These are phyloP conservation scores for Epichloe sp. DNA, from an alignment of 2,329 filamentous ascomycete species.

Conservation along the genomic window DNA sequence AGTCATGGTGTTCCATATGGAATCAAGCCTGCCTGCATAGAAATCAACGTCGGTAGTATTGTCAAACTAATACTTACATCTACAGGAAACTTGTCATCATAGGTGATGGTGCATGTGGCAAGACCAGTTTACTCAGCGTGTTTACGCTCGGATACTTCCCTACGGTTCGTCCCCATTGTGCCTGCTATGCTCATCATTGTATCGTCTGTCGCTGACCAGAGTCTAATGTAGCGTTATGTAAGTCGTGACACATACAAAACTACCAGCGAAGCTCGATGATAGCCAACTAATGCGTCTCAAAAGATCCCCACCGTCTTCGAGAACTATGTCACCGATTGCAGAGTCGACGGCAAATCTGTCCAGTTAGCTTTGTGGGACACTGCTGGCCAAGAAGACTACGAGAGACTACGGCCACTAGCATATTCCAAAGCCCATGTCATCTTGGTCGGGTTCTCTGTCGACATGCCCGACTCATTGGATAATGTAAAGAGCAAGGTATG, in stretches of 20 bases:
- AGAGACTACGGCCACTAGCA: conserved; percentile 82
- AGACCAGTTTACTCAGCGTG: conserved; percentile 92
- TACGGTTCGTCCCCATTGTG: conserved; percentile 51
- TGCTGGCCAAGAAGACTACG: conserved; percentile 98
- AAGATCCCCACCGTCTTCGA: conserved; percentile 93
- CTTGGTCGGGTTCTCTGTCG: conserved; percentile 87
- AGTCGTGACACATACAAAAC: conserved; percentile 15
- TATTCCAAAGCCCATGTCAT: conserved; percentile 98
- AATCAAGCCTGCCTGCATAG: not conserved
- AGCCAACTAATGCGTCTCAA: conserved; percentile 9
- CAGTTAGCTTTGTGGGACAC: conserved; percentile 98
- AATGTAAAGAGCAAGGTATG: conserved; percentile 94
- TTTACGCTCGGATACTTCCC: conserved; percentile 98
- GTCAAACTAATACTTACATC: not conserved
- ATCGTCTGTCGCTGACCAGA: not conserved
- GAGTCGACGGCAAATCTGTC: conserved; percentile 97
- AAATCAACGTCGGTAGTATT: not conserved
- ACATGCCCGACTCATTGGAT: conserved; percentile 89
- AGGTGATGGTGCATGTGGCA: conserved; percentile 93
- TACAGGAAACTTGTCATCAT: conserved; percentile 90
- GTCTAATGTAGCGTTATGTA: conserved; percentile 42
- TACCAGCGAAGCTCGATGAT: not conserved
- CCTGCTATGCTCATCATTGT: not conserved
- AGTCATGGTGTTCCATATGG: not conserved
- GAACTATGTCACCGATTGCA: conserved; percentile 97